Conservation (phyloP, 441 rosid species). For the Lepidium campestre region DNA sequence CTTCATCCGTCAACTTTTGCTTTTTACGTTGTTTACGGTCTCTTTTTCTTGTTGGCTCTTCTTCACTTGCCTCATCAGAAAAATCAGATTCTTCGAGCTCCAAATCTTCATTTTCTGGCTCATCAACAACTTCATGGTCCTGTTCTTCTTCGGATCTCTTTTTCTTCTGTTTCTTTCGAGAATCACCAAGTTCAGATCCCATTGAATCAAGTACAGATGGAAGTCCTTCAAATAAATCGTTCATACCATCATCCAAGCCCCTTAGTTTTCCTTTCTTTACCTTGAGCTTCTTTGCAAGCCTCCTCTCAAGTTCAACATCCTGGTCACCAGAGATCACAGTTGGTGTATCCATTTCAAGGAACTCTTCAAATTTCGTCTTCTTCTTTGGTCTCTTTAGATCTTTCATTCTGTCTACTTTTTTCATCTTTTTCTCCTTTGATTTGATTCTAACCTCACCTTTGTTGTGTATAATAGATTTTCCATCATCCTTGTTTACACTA, state of each 20-base stretch:
- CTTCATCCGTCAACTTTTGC: constrained; percentile 35
- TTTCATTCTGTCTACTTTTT: constrained; percentile 21
- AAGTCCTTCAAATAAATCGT: constrained; percentile 43
- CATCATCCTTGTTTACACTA: constrained; percentile 2
- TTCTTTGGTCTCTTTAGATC: constrained; percentile 22
- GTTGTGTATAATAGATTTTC: neutral
- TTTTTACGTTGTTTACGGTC: constrained; percentile 34
- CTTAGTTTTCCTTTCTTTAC: constrained; percentile 62
- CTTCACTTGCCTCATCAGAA: constrained; percentile 25
- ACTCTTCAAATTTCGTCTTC: constrained; percentile 75
- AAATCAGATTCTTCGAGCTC: constrained; percentile 27
- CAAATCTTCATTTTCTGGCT: constrained; percentile 20
- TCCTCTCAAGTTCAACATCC: constrained; percentile 69
- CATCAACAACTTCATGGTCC: constrained; percentile 22
- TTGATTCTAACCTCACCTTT: neutral
- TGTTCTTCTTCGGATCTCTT: constrained; percentile 31
- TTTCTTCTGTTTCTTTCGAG: constrained; percentile 35
- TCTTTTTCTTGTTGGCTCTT: constrained; percentile 15
- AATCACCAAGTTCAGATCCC: constrained; percentile 26
- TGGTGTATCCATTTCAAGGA: constrained; percentile 50
- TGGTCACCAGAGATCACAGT: constrained; percentile 28
- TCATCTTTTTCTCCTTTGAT: constrained; percentile 22
- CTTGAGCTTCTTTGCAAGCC: constrained; percentile 80
- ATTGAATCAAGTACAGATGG: constrained; percentile 36
- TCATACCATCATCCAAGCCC: constrained; percentile 63